Evolutionary conservation across 371 early-diverging fungal species (phyloP).

Genomic region (Lichtheimia corymbifera): DNA sequence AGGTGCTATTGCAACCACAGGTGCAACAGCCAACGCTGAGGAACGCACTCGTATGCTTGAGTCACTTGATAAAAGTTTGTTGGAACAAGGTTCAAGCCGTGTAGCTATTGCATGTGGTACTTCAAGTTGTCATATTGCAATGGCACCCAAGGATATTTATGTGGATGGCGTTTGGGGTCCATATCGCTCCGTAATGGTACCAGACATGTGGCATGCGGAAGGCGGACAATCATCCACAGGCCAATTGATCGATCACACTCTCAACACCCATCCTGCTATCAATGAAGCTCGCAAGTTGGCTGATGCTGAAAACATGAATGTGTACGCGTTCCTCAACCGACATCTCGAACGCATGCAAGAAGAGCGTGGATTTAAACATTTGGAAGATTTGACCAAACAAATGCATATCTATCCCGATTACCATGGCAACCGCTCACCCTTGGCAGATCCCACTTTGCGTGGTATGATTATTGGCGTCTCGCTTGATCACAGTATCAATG

Average conservation of each 20-base stretch:
- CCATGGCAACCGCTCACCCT: slow-evolving; percentile 78
- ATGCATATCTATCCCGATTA: slow-evolving; percentile 76
- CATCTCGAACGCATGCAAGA: slow-evolving; percentile 35
- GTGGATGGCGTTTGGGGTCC: slow-evolving; percentile 67
- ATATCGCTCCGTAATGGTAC: slow-evolving; percentile 66
- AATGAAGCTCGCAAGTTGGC: slow-evolving; percentile 30
- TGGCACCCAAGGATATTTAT: slow-evolving; percentile 57
- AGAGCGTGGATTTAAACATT: slow-evolving; percentile 22
- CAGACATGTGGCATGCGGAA: slow-evolving; percentile 65
- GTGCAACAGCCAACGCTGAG: slow-evolving; percentile 35
- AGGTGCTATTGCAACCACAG: slow-evolving; percentile 62
- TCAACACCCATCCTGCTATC: slow-evolving; percentile 61
- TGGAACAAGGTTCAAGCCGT: slow-evolving; percentile 46
- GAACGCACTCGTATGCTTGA: slow-evolving; percentile 19
- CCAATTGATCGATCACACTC: slow-evolving; percentile 64
- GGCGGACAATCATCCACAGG: slow-evolving; percentile 80
- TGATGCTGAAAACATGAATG: slow-evolving; percentile 20
- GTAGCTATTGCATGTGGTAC: slow-evolving; percentile 76
- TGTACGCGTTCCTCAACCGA: slow-evolving; percentile 55
- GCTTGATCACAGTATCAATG: slow-evolving; percentile 55
- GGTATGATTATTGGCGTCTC: slow-evolving; percentile 66
- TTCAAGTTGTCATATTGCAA: slow-evolving; percentile 72
- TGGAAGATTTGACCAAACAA: slow-evolving; percentile 49
- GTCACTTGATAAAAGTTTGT: slow-evolving; percentile 12
- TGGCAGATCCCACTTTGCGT: slow-evolving; percentile 67